Percentiles rank a stretch among this genome's conserved stretches.
These are phyloP conservation scores for Pseudoscleropodium purum DNA, from an alignment of 225 moss, liverwort and hornwort species.

Conservation along the genomic window DNA sequence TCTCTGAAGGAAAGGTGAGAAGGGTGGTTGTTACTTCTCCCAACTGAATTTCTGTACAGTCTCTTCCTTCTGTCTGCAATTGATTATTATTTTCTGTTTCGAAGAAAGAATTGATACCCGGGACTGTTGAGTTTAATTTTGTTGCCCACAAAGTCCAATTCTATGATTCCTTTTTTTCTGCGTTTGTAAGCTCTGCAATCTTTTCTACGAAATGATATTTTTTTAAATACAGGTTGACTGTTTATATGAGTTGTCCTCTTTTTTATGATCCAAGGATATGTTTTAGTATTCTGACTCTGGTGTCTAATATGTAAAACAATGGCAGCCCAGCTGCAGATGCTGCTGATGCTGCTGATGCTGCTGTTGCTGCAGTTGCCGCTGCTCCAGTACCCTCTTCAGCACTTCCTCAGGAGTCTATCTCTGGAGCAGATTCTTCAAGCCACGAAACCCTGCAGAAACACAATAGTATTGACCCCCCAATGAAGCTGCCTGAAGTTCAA, in stretches of 20 bases:
- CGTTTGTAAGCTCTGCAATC: background rate
- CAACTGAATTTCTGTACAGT: background rate
- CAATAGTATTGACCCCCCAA: constrained; percentile 61
- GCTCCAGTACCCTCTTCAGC: constrained; percentile 26
- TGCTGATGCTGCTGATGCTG: constrained; percentile 46
- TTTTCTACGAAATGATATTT: background rate
- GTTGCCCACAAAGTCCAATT: background rate
- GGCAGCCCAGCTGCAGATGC: constrained; percentile 65
- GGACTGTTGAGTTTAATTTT: background rate
- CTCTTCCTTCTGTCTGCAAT: background rate
- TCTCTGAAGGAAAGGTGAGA: constrained; percentile 35
- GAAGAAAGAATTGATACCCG: background rate
- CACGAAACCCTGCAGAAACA: constrained; percentile 1
- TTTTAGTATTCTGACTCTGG: background rate
- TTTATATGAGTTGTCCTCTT: constrained; percentile 10
- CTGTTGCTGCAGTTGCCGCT: constrained; percentile 4
- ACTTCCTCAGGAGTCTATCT: constrained; percentile 13
- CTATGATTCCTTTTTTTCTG: background rate
- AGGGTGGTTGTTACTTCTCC: background rate
- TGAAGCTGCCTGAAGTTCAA: constrained; percentile 92
- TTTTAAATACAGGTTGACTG: background rate
- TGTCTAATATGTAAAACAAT: constrained; percentile 31
- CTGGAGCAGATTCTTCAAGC: constrained; percentile 2
- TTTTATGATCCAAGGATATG: background rate
- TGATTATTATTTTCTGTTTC: background rate